phyloP scores from a whole-genome alignment of 371 early-diverging fungal genomes.

The Mucor mucedo region DNA sequence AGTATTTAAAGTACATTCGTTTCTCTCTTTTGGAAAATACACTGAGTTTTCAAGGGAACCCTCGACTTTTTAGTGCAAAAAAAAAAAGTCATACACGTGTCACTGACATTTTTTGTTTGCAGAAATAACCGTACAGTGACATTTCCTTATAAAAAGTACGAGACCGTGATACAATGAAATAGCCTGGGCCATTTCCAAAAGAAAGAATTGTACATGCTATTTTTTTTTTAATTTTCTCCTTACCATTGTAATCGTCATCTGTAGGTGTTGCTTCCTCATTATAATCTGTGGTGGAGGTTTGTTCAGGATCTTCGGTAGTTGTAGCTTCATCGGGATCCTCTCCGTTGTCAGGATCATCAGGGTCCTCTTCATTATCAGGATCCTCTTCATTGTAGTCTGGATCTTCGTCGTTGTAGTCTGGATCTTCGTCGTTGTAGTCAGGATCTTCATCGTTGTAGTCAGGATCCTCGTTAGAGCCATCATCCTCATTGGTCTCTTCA shows the following conservation, averaged over 20 bases:
- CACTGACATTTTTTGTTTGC: neutral
- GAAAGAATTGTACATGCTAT: neutral
- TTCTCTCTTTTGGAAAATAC: neutral
- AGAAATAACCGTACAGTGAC: neutral
- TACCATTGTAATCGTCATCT: neutral
- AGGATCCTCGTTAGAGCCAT: neutral
- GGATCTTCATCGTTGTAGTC: neutral
- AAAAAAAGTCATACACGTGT: neutral
- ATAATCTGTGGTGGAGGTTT: neutral
- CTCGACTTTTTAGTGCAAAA: neutral
- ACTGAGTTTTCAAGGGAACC: neutral
- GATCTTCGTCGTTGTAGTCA: neutral
- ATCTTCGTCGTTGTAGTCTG: neutral
- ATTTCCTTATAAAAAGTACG: neutral
- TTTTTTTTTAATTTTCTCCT: neutral
- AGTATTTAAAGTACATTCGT: neutral
- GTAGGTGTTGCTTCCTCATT: neutral
- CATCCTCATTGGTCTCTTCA: neutral
- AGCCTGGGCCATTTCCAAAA: slow-evolving; percentile 1
- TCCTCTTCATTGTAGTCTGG: neutral
- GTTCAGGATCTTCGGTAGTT: neutral
- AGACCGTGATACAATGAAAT: neutral
- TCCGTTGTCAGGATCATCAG: neutral
- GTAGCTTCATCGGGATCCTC: neutral
- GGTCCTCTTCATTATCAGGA: too few species aligned